Evolutionary conservation across 495 filamentous ascomycete species (phyloP), one percentile per base, ranked within the genome.

Genomic region (Amniculicola lignicola): DNA sequence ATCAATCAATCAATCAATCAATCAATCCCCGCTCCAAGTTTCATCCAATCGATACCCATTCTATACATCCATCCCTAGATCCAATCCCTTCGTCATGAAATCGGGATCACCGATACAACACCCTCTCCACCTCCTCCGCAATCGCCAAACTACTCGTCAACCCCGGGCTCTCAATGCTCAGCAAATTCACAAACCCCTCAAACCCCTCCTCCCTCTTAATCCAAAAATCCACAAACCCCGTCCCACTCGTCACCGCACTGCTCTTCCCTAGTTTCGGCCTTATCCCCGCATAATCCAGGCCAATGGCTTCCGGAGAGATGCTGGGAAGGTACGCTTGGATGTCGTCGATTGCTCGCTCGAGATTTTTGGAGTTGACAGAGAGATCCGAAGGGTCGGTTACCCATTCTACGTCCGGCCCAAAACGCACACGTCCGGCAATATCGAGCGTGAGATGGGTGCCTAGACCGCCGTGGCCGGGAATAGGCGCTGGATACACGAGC

Each of bases 371-470:
- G 58, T 75, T 79, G 16, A 80, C 74, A 7, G 79, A 76, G 31
- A 82, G 71, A 59, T 86, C 82, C 22, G 61, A 70, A 0, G 85
- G 78, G 31, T 81, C 78, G 36, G 81, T 75, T 0, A 94, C 82
- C 93, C 94, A 97, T 69, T 97, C 90, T 11, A 96, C 88, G 64
- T 98, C 93, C 0, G 93, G 93, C 0, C 93, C 93, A 67, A 98
- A 98, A 29, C 91, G 85, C 23, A 97, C 79, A 0, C 87, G 79
- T 0, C 90, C 92, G 0, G 78, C 81, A 74, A 97, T 77, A 66
- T 98, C 93, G 16, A 97, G 77, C 0, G 93, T 98, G 4, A 98
- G 73, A 72, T 98, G 93, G 1, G 93, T 96, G 36, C 93, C 93
- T 7, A 98, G 76, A 0, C 93, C 93, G 38, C 80, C 91, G 33